These are phyloP conservation scores for Kwoniella sp. DNA, from an alignment of 768 basidiomycete species.

Conservation along the genomic window DNA sequence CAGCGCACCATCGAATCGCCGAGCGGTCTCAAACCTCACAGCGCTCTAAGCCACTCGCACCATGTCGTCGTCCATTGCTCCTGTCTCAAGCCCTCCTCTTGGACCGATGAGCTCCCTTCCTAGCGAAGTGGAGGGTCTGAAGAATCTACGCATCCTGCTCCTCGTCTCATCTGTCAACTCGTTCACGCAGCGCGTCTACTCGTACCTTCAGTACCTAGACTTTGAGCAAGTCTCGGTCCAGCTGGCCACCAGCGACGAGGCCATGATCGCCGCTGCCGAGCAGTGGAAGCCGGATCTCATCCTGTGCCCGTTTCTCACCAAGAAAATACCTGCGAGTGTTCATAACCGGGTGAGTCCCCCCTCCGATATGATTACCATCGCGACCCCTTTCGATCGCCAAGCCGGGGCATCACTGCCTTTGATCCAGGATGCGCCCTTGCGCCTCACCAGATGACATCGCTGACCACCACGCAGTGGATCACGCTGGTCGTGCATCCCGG, in stretches of 20 bases:
- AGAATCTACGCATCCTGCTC: slow-evolving; percentile 27
- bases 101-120: slow-evolving; percentile 24
- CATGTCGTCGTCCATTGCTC: background rate
- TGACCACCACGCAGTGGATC: slow-evolving; percentile 29
- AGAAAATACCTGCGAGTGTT: slow-evolving; percentile 31
- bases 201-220: slow-evolving; percentile 29
- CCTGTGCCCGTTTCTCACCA: slow-evolving; percentile 42
- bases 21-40: too few relatives aligned
- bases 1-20: too few relatives aligned
- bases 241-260: slow-evolving; percentile 33
- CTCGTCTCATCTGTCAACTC: slow-evolving; percentile 41
- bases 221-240: slow-evolving; percentile 33
- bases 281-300: slow-evolving; percentile 29
- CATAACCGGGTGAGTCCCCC: slow-evolving; percentile 28
- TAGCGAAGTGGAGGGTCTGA: slow-evolving; percentile 3
- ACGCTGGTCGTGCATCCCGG: slow-evolving; percentile 45
- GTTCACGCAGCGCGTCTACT: slow-evolving; percentile 31
- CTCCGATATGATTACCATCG: background rate
- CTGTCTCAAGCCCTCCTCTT: slow-evolving; percentile 16
- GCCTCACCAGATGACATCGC: background rate
- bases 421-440: background rate
- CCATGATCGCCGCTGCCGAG: slow-evolving; percentile 28
- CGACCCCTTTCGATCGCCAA: background rate
- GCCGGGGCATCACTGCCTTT: background rate
- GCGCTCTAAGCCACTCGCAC: too few relatives aligned